Conservation (phyloP, 169 alveolate genomes). For the Eimeria maxima region DNA sequence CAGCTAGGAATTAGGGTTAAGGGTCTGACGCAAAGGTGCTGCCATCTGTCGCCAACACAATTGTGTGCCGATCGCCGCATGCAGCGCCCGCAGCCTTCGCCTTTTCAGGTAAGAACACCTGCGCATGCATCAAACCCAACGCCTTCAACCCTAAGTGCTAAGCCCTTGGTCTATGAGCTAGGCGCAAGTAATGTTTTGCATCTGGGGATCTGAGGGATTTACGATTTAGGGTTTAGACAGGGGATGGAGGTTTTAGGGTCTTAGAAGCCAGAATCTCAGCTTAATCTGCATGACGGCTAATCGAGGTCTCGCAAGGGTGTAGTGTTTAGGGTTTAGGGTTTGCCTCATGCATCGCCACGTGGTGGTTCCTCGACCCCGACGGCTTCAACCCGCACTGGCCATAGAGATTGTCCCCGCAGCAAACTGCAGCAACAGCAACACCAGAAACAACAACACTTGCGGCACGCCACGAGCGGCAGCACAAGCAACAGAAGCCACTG, state of each 20-base stretch:
- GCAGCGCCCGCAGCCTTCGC: conserved; percentile 55
- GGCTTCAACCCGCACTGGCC: conserved; percentile 81
- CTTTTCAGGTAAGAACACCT: conserved; percentile 11
- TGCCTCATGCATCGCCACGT: conserved; percentile 33
- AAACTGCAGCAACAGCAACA: conserved; percentile 39
- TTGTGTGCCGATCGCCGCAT: conserved; percentile 23
- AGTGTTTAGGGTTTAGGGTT: conserved; percentile 23
- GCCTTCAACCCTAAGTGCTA: neutral
- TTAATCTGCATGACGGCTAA: neutral
- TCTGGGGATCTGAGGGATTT: neutral
- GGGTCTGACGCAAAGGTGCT: conserved; percentile 42
- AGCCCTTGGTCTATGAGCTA: neutral
- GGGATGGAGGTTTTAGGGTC: neutral
- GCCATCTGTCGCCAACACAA: conserved; percentile 9
- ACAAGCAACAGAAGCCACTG: neutral
- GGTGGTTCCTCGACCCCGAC: conserved; percentile 17
- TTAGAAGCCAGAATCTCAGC: neutral
- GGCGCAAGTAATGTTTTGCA: neutral
- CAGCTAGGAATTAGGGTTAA: neutral
- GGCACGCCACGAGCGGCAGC: conserved; percentile 16
- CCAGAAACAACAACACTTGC: neutral
- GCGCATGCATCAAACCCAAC: neutral
- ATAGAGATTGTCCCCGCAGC: conserved; percentile 63
- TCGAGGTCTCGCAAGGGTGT: neutral
- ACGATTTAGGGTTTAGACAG: neutral